Evolutionary conservation across 257 asterid species (phyloP), one percentile per base, ranked within the genome.

Genomic region (Salvia splendens): DNA sequence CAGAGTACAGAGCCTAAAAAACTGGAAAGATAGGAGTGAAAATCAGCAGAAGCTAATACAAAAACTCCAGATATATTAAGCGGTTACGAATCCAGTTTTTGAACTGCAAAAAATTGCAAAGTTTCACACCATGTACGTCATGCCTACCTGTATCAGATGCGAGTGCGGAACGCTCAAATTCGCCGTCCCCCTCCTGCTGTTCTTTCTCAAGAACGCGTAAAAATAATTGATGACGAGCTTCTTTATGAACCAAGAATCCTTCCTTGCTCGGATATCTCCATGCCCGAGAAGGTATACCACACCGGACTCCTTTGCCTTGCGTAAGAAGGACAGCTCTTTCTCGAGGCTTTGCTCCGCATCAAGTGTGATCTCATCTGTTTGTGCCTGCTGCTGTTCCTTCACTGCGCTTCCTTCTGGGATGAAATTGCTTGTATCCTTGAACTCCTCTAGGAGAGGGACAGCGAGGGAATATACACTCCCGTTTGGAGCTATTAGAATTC

Each of bases 231-330:
- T 88, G 71, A 88, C 84, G 9, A 94, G 95, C 83, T 91, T 94
- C 83, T 94, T 94, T 8, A 91, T 68, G 75, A 91, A 88, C 99
- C 97, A 90, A 4, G 97, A 91, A 43, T 91, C 87, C 78, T 90
- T 91, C 75, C 96, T 87, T 1, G 99, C 99, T 73, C 97, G 79
- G 33, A 94, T 87, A 69, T 85, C 84, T 59, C 96, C 96, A 55
- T 94, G 92, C 24, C 99, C 97, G 57, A 94, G 95, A 69, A 94
- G 96, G 69, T 94, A 90, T 2, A 94, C 97, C 1, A 94, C 92
- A 8, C 97, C 97, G 5, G 87, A 85, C 72, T 87, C 96, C 73
- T 88, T 93, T 56, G 96, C 95, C 69, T 75, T 82, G 78, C 75
- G 95, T 48, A 93, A 69, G 78, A 93, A 86, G 47, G 89, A 88